phyloP scores from a whole-genome alignment of 352 stramenopile genomes.

The Globisporangium rhizosaccharum region DNA sequence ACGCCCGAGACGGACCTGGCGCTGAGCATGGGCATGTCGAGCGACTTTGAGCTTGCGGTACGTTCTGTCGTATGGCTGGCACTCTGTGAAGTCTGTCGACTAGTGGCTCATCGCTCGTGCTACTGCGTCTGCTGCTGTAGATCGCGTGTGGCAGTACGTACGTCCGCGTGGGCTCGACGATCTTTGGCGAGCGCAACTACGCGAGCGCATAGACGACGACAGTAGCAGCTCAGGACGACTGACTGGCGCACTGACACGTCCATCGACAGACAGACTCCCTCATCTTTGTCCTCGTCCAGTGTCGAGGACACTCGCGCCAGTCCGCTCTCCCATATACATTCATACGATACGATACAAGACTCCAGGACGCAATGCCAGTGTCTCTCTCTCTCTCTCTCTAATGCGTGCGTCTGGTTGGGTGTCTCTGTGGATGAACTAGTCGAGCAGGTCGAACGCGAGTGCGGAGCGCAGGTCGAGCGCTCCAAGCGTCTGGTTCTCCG shows the following conservation, averaged over 20 bases:
- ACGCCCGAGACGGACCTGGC: conserved; percentile 72
- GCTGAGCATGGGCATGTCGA: conserved; percentile 99
- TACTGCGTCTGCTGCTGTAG: conserved; percentile 19
- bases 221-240: background rate
- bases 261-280: background rate
- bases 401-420: background rate
- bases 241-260: background rate
- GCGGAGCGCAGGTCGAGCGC: conserved; percentile 46
- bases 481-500: conserved; percentile 24
- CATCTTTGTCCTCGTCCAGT: background rate
- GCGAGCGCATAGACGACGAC: conserved; percentile 15
- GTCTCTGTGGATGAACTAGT: conserved; percentile 4
- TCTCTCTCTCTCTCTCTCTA: no score
- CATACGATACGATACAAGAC: no score
- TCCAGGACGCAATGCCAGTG: no score
- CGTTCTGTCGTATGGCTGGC: conserved; percentile 5
- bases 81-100: background rate
- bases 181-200: conserved; percentile 96
- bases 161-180: conserved; percentile 96
- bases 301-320: background rate
- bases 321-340: no score
- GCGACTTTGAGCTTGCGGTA: conserved; percentile 94
- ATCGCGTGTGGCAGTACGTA: conserved; percentile 95
- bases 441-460: conserved; percentile 61
- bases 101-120: background rate